phyloP scores from a whole-genome alignment of 1,284 basidiomycete genomes.

The Binderoboletus segoi region DNA sequence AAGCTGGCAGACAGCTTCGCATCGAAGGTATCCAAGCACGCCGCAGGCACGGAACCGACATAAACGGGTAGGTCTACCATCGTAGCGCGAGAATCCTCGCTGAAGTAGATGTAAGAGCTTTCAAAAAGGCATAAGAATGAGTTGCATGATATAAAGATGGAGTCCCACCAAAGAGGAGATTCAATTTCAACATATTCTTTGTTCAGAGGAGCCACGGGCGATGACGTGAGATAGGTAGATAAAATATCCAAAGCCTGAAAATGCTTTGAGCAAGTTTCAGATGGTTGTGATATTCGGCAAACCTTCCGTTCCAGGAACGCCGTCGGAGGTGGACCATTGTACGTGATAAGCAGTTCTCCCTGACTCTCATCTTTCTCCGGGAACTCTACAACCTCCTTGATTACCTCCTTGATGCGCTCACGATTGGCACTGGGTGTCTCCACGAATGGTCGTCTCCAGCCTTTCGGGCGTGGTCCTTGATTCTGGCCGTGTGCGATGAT shows the following conservation, averaged over 20 bases:
- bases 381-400: constrained; percentile 81
- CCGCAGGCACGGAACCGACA: constrained; percentile 83
- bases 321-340: constrained; percentile 77
- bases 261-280: constrained; percentile 2
- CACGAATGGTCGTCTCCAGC: constrained; percentile 94
- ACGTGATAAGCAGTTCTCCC: constrained; percentile 84
- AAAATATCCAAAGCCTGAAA: constrained; percentile 82
- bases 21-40: constrained; percentile 76
- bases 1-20: constrained; percentile 74
- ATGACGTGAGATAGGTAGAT: constrained; percentile 88
- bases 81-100: constrained; percentile 77
- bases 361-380: constrained; percentile 98
- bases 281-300: constrained; percentile 18
- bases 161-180: constrained; percentile 74
- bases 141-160: constrained; percentile 8
- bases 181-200: constrained; percentile 95
- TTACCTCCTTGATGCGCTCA: constrained; percentile 55
- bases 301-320: constrained; percentile 81
- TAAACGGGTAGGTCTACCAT: constrained; percentile 77
- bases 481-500: constrained; percentile 77
- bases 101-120: constrained; percentile 86
- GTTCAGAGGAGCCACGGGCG: constrained; percentile 86
- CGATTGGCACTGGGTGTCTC: constrained; percentile 81
- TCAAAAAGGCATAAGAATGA: constrained; percentile 21
- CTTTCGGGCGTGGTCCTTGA: constrained; percentile 64